Evolutionary conservation across 768 basidiomycete species (phyloP), one percentile per base, ranked within the genome.

Genomic region (Agrocybe praecox): DNA sequence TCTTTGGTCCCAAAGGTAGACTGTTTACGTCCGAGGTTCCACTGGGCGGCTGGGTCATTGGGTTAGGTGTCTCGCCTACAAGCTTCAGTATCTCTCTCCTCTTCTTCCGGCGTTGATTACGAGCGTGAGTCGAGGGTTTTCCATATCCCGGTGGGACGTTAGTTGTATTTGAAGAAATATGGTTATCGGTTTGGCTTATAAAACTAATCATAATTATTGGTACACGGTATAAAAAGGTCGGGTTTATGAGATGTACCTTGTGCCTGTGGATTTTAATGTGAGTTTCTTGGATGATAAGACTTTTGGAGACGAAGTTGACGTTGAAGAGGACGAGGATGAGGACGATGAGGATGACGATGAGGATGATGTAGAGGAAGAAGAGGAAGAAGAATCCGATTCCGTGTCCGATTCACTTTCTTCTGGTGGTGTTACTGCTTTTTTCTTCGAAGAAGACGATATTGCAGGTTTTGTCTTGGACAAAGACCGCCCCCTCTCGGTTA

Each of bases 61-160:
- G n/a, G n/a, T 32, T 17, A 32, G 57, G 2, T 3, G 42, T 12
- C 2, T 52, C 29, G n/a, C 12, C 6, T 17, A 19, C 21, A 10
- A 10, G 21, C 49, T 60, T 68, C 44, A 66, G 58, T 33, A 58
- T 57, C 46, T 65, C 60, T 42, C 77, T 73, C 72, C 79, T 82
- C 14, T 76, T 68, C 40, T 80, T 77, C 32, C 86, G 75, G 32
- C 87, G 81, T n/a, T 77, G 63, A 64, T 89, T 88, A 6, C 87
- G 79, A 21, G 72, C 71, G 15, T 79, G 82, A 2, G 87, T 89
- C 2, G 80, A 67, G 0, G 80, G 67, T 67, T 85, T 88, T 14
- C 87, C 87, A 21, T 73, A 68, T 2, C 87, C 87, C 0, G 87
- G 87, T 1, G 87, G 85, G 9, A 87, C 77, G 22, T 65, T 63